Evolutionary conservation across 2,329 filamentous ascomycete genomes (phyloP), one percentile per base, ranked within the genome.

Genomic region (Colletotrichum sp.): DNA sequence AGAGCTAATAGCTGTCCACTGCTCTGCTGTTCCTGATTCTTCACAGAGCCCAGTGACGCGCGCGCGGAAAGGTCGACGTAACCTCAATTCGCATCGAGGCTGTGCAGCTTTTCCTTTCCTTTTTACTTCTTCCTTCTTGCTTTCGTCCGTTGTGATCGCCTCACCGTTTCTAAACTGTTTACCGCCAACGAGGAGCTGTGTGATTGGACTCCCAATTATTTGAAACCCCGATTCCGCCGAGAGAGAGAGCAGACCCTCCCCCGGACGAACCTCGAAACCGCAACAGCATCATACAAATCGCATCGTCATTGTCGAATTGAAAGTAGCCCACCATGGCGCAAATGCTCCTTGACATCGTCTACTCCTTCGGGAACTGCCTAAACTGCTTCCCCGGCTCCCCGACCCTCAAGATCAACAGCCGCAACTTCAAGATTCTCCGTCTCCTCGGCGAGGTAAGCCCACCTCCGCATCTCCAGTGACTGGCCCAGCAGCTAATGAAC

Each of bases 301-400:
- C 55, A 66, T 38, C 58, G 36, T 63, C 43, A 30, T 36, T 18
- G 26, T 12, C 58, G 26, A n/a, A 30, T 4, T 32, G 15, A 48
- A n/a, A 4, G 12, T 26, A 58, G 55, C 57, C 43, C 78, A 81
- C 78, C 82, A 96, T 96, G 95, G 92, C 94, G 82, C 94, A 96
- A 85, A 93, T 98, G 83, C 89, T 99, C 77, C 91, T 96, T 79
- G 97, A 99, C 84, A 89, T 98, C 43, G 88, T 99, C 79, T 98
- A 97, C 85, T 98, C 96, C 76, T 91, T 99, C 77, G 96, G 95
- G 78, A 98, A 96, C 87, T 99, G 96, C 89, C 93, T 99, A 86
- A 96, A 94, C 85, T 99, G 97, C 88, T 99, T 99, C 83, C 96
- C 97, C 16, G 95, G 95, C 80, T 96, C 95, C 78, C 96, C 97